Percentiles rank a stretch among this genome's conserved stretches.
These are phyloP conservation scores for Ascochyta rabiei DNA, from an alignment of 2,329 filamentous ascomycete genomes.

Conservation along the genomic window DNA sequence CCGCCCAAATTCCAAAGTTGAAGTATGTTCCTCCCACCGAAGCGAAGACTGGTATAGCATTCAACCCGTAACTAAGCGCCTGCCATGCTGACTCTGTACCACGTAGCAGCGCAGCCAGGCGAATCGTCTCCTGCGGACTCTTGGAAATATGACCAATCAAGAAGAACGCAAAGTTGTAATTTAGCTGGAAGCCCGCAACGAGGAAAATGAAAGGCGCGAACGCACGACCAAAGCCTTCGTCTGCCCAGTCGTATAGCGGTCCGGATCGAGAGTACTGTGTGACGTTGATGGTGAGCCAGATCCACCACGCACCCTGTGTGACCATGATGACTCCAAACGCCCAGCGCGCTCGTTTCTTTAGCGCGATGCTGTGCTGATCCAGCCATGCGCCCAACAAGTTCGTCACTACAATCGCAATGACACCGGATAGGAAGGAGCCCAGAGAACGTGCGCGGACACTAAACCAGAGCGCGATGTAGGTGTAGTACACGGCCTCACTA, in stretches of 20 bases:
- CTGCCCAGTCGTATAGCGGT: constrained; percentile 68
- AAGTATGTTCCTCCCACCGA: constrained; percentile 69
- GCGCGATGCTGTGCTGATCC: constrained; percentile 60
- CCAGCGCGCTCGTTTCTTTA: constrained; percentile 59
- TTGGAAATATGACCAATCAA: constrained; percentile 68
- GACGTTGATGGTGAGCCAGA: constrained; percentile 69
- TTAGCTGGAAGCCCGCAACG: constrained; percentile 69
- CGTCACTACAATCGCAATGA: constrained; percentile 51
- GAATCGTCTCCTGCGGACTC: constrained; percentile 66
- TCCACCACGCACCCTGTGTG: constrained; percentile 71
- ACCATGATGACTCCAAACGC: constrained; percentile 60
- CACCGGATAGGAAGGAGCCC: constrained; percentile 52
- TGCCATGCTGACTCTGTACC: constrained; percentile 74
- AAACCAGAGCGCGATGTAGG: constrained; percentile 60
- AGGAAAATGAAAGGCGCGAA: constrained; percentile 71
- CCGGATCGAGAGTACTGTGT: constrained; percentile 61
- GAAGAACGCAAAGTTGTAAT: constrained; percentile 75
- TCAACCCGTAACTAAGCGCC: constrained; percentile 71
- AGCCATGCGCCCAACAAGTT: constrained; percentile 69
- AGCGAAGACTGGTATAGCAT: constrained; percentile 64
- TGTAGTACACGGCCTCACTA: constrained; percentile 33
- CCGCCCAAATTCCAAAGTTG: constrained; percentile 70
- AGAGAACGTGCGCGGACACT: constrained; percentile 57
- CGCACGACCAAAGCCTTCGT: constrained; percentile 65
- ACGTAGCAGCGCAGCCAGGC: constrained; percentile 68